These are phyloP conservation scores for Glarea lozoyensis DNA, from an alignment of 495 filamentous ascomycete species.

Conservation along the genomic window DNA sequence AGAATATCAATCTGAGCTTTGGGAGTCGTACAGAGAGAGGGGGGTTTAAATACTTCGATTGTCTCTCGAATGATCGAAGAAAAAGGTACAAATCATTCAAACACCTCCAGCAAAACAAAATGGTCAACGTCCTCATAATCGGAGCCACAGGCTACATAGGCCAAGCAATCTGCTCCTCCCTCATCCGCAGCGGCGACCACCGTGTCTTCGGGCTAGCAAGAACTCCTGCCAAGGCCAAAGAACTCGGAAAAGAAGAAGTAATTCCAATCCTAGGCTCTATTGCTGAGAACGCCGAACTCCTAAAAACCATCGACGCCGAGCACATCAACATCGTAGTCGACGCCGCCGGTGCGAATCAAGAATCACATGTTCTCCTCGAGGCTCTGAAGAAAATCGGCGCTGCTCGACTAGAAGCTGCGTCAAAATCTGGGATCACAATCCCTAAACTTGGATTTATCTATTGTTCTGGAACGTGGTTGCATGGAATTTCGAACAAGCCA, in stretches of 20 bases:
- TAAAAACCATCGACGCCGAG: conserved; percentile 14
- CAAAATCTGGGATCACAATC: conserved; percentile 9
- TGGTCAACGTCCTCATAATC: conserved; percentile 35
- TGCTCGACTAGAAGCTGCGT: conserved; percentile 9
- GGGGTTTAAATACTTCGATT: no score
- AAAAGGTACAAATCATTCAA: neutral
- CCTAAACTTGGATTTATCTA: conserved; percentile 37
- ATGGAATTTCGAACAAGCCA: conserved; percentile 23
- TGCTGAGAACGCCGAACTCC: conserved; percentile 10
- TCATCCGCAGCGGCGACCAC: conserved; percentile 27
- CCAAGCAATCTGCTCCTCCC: conserved; percentile 23
- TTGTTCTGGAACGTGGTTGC: conserved; percentile 32
- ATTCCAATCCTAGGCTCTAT: conserved; percentile 20
- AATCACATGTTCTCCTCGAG: conserved; percentile 15
- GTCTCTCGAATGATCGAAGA: no score
- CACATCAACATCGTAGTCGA: conserved; percentile 33
- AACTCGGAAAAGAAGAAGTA: conserved; percentile 19
- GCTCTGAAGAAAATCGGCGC: conserved; percentile 19
- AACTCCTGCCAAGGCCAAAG: conserved; percentile 23
- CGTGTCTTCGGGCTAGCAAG: conserved; percentile 33
- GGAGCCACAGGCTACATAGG: conserved; percentile 38
- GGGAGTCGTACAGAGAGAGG: no score
- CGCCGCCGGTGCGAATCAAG: conserved; percentile 17
- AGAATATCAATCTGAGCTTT: no score
- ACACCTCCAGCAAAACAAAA: conserved; percentile 3